These are phyloP conservation scores for Sphenostylis stenocarpa DNA, from an alignment of 306 rosid species.

Conservation along the genomic window DNA sequence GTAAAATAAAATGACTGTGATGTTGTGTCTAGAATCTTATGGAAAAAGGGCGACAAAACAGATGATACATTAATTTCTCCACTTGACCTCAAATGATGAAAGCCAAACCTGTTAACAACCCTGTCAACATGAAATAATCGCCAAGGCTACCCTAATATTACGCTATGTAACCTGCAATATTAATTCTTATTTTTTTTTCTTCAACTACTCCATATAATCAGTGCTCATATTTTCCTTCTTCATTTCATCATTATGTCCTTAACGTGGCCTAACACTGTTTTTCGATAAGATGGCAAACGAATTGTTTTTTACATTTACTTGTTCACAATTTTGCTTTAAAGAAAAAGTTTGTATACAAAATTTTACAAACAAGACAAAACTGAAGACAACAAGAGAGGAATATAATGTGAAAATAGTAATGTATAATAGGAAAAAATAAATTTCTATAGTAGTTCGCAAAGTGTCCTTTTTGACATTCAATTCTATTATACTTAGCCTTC, in stretches of 20 bases:
- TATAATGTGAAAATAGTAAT: background rate
- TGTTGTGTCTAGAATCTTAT: constrained; percentile 11
- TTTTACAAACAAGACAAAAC: background rate
- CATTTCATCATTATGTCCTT: constrained; percentile 6
- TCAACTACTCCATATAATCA: background rate
- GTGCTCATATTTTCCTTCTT: background rate
- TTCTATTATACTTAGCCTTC: background rate
- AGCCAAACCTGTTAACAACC: background rate
- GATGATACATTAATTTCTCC: background rate
- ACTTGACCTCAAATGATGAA: background rate
- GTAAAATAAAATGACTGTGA: constrained; percentile 24
- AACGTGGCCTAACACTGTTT: background rate
- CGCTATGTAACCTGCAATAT: background rate
- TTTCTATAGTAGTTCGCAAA: too few relatives aligned
- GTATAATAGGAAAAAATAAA: too few relatives aligned
- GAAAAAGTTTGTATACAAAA: background rate
- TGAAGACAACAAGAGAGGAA: background rate
- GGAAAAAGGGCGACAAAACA: background rate
- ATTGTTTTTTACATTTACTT: background rate
- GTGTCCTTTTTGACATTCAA: background rate
- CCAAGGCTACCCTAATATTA: background rate
- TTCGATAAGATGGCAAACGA: background rate
- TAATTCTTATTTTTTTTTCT: background rate
- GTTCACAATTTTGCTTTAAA: background rate
- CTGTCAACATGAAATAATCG: background rate